Base-by-base conservation (phyloP, 805 yeast genomes). In the Hanseniaspora occidentalis region DNA sequence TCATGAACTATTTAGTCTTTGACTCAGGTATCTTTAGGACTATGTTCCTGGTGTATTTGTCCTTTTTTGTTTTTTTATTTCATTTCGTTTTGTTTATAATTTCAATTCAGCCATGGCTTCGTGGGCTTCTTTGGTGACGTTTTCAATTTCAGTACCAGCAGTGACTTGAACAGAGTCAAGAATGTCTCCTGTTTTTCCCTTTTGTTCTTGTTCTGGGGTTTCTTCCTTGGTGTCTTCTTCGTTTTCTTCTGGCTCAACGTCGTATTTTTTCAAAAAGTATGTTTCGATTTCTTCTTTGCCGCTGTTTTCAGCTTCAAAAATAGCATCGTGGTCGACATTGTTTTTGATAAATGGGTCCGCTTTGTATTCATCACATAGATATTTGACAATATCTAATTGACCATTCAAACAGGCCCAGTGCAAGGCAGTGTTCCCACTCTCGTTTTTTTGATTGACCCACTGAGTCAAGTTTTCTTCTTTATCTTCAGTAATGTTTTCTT, bases 361-460 rank as follows among this genome's bases (percentile, higher is more conserved):
- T 4, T 71, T 70, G 49, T 73, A 82, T 43, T 74, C 69, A 17
- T 82, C 89, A 58, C 89, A 78, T 35, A 92, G 64, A 10, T 73
- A 51, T 56, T 80, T 62, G 17, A 84, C 89, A 7, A 79, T 65
- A 2, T 72, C 77, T 43, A 84, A 58, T 51, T 86, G 86, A 1
- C 96, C 97, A 52, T 84, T 86, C 48, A 77, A 72, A 1, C 94
- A 72, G 1, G 97, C 96, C 99, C 99, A 92, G 58, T 92, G 97
- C 47, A 92, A 67, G 1, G 97, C 82, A 0, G 98, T 88, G 58
- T 92, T 92, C 2, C 97, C 98, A 17, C 81, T 75, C 38, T 75
- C 81, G 56, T 92, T 92, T 41, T 65, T 68, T 16, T 60, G 52
- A 45, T 74, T 70, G 16, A 76, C 69, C 31, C 72, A 58, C 13